phyloP scores from a whole-genome alignment of 2,329 filamentous ascomycete species.

The Pseudogymnoascus sp. region DNA sequence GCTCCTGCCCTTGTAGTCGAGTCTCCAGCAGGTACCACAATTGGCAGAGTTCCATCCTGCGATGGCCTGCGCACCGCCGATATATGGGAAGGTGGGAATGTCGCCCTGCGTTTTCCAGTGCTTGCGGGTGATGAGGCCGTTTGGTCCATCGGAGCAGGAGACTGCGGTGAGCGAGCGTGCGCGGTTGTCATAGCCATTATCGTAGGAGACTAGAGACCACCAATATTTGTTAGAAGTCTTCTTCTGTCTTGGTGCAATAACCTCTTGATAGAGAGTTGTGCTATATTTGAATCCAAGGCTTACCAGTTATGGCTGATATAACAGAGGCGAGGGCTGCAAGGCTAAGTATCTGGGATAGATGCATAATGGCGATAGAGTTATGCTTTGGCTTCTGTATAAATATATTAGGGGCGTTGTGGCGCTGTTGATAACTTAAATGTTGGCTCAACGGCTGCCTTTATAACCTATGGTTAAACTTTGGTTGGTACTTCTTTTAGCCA shows the following conservation, averaged over 20 bases:
- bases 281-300: neutral
- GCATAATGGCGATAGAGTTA: neutral
- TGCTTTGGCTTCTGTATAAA: neutral
- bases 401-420: neutral
- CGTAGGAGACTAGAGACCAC: conserved; percentile 54
- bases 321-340: neutral
- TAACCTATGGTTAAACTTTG: neutral
- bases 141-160: conserved; percentile 60
- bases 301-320: neutral
- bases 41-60: conserved; percentile 46
- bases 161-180: conserved; percentile 50
- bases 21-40: conserved; percentile 55
- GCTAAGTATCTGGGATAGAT: neutral
- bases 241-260: neutral
- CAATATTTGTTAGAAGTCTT: neutral
- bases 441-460: neutral
- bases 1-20: conserved; percentile 45
- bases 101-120: conserved; percentile 51
- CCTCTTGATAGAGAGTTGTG: neutral
- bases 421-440: neutral
- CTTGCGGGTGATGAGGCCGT: conserved; percentile 58
- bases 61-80: conserved; percentile 50
- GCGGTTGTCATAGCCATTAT: conserved; percentile 61
- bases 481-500: neutral
- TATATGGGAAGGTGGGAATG: conserved; percentile 46